Base-by-base conservation (phyloP, 2,329 filamentous ascomycete genomes). In the Colletotrichum tropicale region DNA sequence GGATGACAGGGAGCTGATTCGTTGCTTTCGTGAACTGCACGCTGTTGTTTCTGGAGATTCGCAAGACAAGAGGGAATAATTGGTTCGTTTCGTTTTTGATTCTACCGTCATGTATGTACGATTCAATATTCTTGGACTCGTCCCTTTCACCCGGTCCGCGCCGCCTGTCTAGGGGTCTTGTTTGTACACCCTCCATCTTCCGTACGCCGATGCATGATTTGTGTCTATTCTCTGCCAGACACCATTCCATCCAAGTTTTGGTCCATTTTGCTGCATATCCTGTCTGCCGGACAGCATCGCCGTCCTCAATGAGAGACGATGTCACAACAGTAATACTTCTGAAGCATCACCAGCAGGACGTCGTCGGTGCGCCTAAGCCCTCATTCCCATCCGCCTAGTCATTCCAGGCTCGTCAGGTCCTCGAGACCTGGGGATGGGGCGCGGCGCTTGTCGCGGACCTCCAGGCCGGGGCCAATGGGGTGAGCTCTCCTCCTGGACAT, bases 391-490 rank as follows among this genome's bases (percentile, higher is more conserved):
- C 74, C 74, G 8, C 74, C 74, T 30, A 76, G 74, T 76, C 85
- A 94, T 86, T 96, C 94, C 84, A 95, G 81, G 78, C 92, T 91
- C 18, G 94, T 91, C 79, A 94, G 89, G 81, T 94, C 92, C 74
- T 92, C 88, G 81, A 96, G 80, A 79, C 91, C 89, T 80, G 88
- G 86, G 52, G 89, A 86, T 77, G 89, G 86, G 82, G 88, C 89
- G 75, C 90, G 86, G 58, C 92, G 90, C 81, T 93, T 90, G 71
- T 96, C 92, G 80, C 93, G 89, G 78, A 96, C 89, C 84, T 98
- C 96, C 77, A 98, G 92, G 15, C 96, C 96, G 5, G 95, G 95
- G 0, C 96, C 96, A 68, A 96, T 90, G 36, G 94, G 85, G 77
- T 94, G 91, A 64, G 89, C 87, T 81, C 89, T 88, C 82, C 95